A percentile compares a stretch with the other conserved stretches of the same genome.
These are phyloP conservation scores for Avena sativa DNA, from an alignment of 176 grass and related monocot genomes.

Conservation along the genomic window DNA sequence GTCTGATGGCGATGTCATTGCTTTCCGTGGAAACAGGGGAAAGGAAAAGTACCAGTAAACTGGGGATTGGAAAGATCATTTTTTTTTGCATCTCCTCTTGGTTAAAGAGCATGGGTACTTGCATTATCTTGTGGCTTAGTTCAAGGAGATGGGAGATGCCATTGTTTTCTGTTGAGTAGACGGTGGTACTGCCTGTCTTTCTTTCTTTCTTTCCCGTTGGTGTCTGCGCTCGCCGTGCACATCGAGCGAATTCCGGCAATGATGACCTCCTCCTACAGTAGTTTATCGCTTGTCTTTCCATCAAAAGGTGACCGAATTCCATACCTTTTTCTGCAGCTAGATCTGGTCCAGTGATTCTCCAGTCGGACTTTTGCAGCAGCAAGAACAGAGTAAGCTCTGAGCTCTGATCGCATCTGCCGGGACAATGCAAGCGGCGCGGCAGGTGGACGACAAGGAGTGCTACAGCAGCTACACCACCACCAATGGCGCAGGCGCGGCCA, in stretches of 20 bases:
- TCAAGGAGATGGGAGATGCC: not conserved
- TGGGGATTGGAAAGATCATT: not conserved
- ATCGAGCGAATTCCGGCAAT: not conserved
- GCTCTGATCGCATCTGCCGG: not conserved
- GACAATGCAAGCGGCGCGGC: constrained; percentile 40
- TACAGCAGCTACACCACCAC: constrained; percentile 37
- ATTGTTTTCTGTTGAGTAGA: constrained; percentile 21
- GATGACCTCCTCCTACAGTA: too few relatives aligned
- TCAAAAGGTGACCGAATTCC: not conserved
- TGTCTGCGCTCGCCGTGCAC: constrained; percentile 14
- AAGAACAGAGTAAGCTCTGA: not conserved
- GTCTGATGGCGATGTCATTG: not conserved
- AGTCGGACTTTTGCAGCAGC: not conserved
- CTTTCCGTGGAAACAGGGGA: not conserved
- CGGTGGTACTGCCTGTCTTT: not conserved
- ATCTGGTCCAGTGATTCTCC: not conserved
- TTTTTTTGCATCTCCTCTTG: not conserved
- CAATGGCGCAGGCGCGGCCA: constrained; percentile 25
- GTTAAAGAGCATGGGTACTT: not conserved
- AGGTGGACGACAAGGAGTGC: constrained; percentile 69
- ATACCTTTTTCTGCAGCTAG: not conserved
- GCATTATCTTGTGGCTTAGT: not conserved
- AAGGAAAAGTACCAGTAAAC: not conserved
- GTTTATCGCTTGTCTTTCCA: not conserved
- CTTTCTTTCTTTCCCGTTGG: not conserved